These are phyloP conservation scores for Leccinum arenicola DNA, from an alignment of 768 basidiomycete species.

Conservation along the genomic window DNA sequence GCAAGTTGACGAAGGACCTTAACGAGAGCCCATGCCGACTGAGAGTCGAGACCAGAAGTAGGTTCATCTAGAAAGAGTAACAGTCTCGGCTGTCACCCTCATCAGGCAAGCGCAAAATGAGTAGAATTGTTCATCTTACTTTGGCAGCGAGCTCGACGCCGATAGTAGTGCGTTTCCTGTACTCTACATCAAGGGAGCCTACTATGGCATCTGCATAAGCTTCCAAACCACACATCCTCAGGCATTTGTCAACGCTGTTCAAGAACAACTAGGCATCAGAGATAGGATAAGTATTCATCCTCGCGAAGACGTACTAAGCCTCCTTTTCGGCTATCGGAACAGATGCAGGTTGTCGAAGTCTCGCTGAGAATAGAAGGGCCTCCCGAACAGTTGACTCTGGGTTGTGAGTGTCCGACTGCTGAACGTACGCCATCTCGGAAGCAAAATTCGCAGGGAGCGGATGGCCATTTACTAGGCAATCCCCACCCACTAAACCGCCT, in stretches of 20 bases:
- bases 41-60: slow-evolving; percentile 53
- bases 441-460: slow-evolving; percentile 54
- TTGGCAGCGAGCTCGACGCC: slow-evolving; percentile 60
- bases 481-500: slow-evolving; percentile 48
- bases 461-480: slow-evolving; percentile 55
- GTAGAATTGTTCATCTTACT: slow-evolving; percentile 20
- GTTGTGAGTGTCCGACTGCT: slow-evolving; percentile 83
- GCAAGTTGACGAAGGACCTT: slow-evolving; percentile 51
- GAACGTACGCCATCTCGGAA: slow-evolving; percentile 51
- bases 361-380: slow-evolving; percentile 77
- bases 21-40: slow-evolving; percentile 50
- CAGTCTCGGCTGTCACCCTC: slow-evolving; percentile 35
- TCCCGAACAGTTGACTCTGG: slow-evolving; percentile 76
- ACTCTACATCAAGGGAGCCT: slow-evolving; percentile 49
- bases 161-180: slow-evolving; percentile 56
- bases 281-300: not conserved
- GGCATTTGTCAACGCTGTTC: slow-evolving; percentile 49
- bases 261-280: not conserved
- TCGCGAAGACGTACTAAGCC: slow-evolving; percentile 55
- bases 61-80: slow-evolving; percentile 61
- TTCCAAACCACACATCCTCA: slow-evolving; percentile 67
- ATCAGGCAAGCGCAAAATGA: not conserved
- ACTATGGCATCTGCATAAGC: slow-evolving; percentile 61
- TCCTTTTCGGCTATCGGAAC: slow-evolving; percentile 71
- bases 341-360: slow-evolving; percentile 67